phyloP scores from a whole-genome alignment of 345 rosid species.

The Cochlearia excelsa region DNA sequence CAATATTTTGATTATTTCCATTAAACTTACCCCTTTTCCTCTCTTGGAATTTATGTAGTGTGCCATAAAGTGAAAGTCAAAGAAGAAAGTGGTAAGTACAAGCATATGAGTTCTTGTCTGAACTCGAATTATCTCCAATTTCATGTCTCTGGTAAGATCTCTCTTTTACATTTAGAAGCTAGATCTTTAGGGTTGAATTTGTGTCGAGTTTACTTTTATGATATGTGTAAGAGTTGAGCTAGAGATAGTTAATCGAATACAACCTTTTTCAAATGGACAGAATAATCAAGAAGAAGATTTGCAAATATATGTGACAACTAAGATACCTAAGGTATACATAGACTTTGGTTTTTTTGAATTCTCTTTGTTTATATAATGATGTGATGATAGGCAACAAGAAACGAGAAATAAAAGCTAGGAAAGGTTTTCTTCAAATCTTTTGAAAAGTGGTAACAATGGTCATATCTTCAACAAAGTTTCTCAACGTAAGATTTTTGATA shows the following conservation, averaged over 20 bases:
- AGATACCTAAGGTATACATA: slow-evolving; percentile 34
- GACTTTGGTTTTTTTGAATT: slow-evolving; percentile 1
- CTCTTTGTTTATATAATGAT: slow-evolving; percentile 29
- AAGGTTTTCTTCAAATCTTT: too few relatives aligned
- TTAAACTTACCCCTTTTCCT: not conserved
- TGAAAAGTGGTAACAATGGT: slow-evolving; percentile 14
- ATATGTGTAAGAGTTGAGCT: not conserved
- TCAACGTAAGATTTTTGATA: slow-evolving; percentile 22
- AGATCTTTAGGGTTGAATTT: slow-evolving; percentile 2
- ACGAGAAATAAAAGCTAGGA: slow-evolving; percentile 31
- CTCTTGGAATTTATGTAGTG: slow-evolving; percentile 24
- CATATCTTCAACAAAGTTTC: slow-evolving; percentile 12
- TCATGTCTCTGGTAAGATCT: slow-evolving; percentile 24
- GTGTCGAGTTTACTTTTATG: not conserved
- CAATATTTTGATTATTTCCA: slow-evolving; percentile 1
- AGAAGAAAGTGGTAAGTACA: too few relatives aligned
- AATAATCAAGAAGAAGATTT: slow-evolving; percentile 27
- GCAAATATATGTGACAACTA: slow-evolving; percentile 24
- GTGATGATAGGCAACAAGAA: slow-evolving; percentile 31
- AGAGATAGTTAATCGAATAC: not conserved
- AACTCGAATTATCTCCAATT: slow-evolving; percentile 16
- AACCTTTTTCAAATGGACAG: slow-evolving; percentile 3
- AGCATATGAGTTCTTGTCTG: slow-evolving; percentile 32
- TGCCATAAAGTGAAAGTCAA: slow-evolving; percentile 27
- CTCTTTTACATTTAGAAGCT: not conserved